A percentile compares a stretch with the other conserved stretches of the same genome.
Conservation (phyloP, 345 rosid genomes). For the Syzygium aqueum region DNA sequence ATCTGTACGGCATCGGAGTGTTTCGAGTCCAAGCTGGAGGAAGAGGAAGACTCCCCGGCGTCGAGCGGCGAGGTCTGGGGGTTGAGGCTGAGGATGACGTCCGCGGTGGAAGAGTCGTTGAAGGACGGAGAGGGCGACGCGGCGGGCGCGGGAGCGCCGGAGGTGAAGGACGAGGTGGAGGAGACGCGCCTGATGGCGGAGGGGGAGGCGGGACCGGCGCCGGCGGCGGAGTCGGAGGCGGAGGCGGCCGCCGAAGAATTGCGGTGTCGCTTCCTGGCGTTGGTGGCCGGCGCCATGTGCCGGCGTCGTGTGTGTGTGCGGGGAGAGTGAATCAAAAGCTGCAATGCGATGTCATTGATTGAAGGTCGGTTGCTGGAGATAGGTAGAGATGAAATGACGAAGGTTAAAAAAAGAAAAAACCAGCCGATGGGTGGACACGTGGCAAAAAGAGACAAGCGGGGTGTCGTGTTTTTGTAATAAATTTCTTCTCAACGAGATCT, state of each 20-base stretch:
- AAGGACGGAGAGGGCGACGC: conserved; percentile 2
- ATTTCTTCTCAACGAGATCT: not conserved
- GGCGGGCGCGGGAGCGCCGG: not conserved
- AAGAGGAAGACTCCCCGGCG: not conserved
- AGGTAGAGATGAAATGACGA: not conserved
- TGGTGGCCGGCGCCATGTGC: not conserved
- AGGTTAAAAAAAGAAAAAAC: not conserved
- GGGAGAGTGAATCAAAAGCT: not conserved
- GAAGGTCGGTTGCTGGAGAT: not conserved
- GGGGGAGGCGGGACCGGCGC: conserved; percentile 3
- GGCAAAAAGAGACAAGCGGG: not conserved
- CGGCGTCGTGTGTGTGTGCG: not conserved
- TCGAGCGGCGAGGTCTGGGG: not conserved
- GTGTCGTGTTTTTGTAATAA: not conserved
- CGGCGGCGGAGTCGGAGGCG: conserved; percentile 5
- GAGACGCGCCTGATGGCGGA: conserved; percentile 4
- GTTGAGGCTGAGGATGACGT: conserved; percentile 15
- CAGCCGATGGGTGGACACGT: not conserved
- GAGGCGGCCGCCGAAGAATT: not conserved
- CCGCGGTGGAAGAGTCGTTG: conserved; percentile 12
- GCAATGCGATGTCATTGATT: not conserved
- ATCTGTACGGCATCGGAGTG: conserved; percentile 13
- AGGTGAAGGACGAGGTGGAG: conserved; percentile 17
- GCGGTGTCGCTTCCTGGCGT: not conserved
- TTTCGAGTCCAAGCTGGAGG: conserved; percentile 1